These are phyloP conservation scores for Pseudocercospora ulei DNA, from an alignment of 2,329 filamentous ascomycete species.

Conservation along the genomic window DNA sequence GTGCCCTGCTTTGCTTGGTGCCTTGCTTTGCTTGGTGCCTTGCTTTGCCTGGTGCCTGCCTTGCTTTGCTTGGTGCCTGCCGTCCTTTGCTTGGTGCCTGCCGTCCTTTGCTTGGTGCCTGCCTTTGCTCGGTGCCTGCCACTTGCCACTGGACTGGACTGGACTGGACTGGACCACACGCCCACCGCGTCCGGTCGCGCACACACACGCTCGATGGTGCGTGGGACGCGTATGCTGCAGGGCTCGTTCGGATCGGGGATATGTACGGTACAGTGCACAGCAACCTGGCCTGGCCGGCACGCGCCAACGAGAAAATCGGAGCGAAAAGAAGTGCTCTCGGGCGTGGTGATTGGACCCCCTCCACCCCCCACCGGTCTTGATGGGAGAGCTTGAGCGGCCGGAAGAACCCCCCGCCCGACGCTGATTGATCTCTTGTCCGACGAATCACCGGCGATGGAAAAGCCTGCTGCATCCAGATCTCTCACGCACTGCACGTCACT, in stretches of 20 bases:
- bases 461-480: no score
- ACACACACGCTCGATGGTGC: slow-evolving; percentile 3
- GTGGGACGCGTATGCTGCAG: slow-evolving; percentile 5
- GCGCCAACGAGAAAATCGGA: slow-evolving; percentile 11
- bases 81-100: not conserved
- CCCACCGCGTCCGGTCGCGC: slow-evolving; percentile 2
- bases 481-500: not conserved
- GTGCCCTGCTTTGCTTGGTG: not conserved
- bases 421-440: slow-evolving; percentile 7
- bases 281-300: not conserved
- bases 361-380: slow-evolving; percentile 4
- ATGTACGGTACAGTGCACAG: no score
- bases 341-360: slow-evolving; percentile 10
- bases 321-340: slow-evolving; percentile 8
- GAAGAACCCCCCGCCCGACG: not conserved
- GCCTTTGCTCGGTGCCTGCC: no score
- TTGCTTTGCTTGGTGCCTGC: no score
- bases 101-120: no score
- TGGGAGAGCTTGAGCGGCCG: slow-evolving; percentile 5
- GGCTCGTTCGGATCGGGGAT: no score
- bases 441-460: no score
- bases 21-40: slow-evolving; percentile 1
- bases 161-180: slow-evolving; percentile 4
- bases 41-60: no score
- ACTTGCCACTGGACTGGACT: not conserved